Base-by-base conservation (phyloP, 441 rosid species). In the Manihot esculenta region DNA sequence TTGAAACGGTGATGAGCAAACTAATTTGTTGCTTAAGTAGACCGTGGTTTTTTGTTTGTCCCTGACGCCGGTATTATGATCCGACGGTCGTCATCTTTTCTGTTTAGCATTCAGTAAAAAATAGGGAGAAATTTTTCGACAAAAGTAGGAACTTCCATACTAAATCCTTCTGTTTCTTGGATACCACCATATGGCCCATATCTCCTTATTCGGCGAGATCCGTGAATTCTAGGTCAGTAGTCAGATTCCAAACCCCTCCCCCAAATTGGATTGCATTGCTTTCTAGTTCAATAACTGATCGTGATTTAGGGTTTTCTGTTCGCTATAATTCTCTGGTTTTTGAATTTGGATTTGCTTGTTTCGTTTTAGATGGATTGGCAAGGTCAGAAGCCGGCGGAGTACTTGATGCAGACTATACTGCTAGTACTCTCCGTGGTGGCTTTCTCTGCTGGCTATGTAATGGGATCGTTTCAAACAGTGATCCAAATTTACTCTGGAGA, bases 361-460 rank as follows among this genome's bases (percentile, higher is more conserved):
- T 48, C 26, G 14, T 2, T 20, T 44, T 20, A 78, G 75, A 92
- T 92, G 99, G 98, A 94, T 83, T 94, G 99, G 99, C 92, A 94
- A 85, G 98, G 99, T 20, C 98, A 94, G 74, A 94, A 90, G 85
- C 69, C 88, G 20, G 89, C 94, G n/a, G 98, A 94, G 94, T 93
- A 86, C 76, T 73, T 91, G 79, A 90, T 94, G 98, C 98, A 92
- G 84, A 84, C 88, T 33, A 9, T 90, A 85, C 83, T 94, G 15
- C 33, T 94, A 77, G 88, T 77, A n/a, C 86, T 82, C 1, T 92
- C 92, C 7, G 86, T 79, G 24, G 83, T 72, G 62, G 87, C 94
- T 0, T 81, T 87, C 21, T 76, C 73, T 21, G 64, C 76, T 0
- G 96, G 98, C 17, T 87, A 85, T 50, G 9, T 77, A 0, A 74